Base-by-base conservation (phyloP, 2,329 filamentous ascomycete species). In the Chrysoporthe austroafricana region DNA sequence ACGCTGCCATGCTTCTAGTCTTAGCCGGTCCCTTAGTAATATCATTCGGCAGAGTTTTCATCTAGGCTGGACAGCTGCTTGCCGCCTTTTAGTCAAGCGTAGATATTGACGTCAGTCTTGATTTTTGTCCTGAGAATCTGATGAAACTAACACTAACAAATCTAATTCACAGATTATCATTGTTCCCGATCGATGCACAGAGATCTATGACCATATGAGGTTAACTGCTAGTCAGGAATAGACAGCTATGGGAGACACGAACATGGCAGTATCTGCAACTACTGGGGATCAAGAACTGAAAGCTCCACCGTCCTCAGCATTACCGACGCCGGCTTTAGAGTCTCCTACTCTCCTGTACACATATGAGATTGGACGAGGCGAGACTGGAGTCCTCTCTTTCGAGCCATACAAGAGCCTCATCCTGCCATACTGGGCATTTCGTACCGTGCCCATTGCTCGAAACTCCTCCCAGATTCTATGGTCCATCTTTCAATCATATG, bases 391-490 rank as follows among this genome's bases (percentile, higher is more conserved):
- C 11, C 77, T 90, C 43, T 87, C 85, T 1, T 88, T 85, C 72
- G 87, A 90, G 72, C 88, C 87, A 0, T 90, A 90, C 78, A 89
- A 90, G 75, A 86, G 84, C 21, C 74, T 79, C 18, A 80, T 90
- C 0, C 81, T 90, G 0, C 88, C 87, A 0, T 79, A 83, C 52
- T 90, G 87, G 87, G 82, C 84, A 6, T 90, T 90, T 78, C 81
- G 81, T 57, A 88, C 83, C 0, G 76, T 81, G 0, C 72, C 80
- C 0, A 80, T 88, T n/a, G 86, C 87, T 0, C 76, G 75, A 1
- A 76, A 79, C 50, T 87, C 85, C 57, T 84, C 86, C 0, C 62
- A 75, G 0, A 78, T 79, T 0, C 80, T 90, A 0, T 85, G 81
- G 75, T 65, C 71, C 0, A 80, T 82, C 3, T 90, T 90, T 71